A percentile compares a stretch with the other conserved stretches of the same genome.
Conservation (phyloP, 2,329 filamentous ascomycete genomes). For the Penicillium hordei region DNA sequence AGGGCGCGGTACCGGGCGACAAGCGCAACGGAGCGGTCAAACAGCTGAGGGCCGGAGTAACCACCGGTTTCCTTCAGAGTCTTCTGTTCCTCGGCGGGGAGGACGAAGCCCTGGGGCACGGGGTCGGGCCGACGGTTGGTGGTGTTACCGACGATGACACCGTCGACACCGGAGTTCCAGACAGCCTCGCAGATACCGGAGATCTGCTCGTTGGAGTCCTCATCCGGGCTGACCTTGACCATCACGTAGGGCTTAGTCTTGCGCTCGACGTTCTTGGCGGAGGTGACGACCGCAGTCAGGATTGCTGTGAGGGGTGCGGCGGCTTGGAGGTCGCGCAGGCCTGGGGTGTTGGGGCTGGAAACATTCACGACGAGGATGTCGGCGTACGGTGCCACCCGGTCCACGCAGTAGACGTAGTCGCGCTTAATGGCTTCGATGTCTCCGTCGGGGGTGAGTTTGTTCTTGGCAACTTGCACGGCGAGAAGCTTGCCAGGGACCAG, state of each 20-base stretch:
- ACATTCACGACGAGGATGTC: slow-evolving; percentile 98
- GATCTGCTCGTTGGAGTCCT: slow-evolving; percentile 81
- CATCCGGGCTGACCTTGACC: slow-evolving; percentile 97
- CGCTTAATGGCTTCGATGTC: slow-evolving; percentile 78
- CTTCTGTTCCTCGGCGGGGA: slow-evolving; percentile 66
- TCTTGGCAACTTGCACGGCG: slow-evolving; percentile 94
- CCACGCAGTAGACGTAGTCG: slow-evolving; percentile 86
- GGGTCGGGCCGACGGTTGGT: slow-evolving; percentile 78
- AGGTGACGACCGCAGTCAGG: slow-evolving; percentile 76
- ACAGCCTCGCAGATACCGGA: slow-evolving; percentile 85
- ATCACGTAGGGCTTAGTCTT: slow-evolving; percentile 78
- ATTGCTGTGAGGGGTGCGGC: slow-evolving; percentile 79
- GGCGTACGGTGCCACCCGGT: slow-evolving; percentile 78
- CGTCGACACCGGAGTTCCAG: slow-evolving; percentile 80
- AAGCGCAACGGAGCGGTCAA: slow-evolving; percentile 72
- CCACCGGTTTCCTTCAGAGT: slow-evolving; percentile 77
- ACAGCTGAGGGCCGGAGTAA: slow-evolving; percentile 88
- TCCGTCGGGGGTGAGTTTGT: slow-evolving; percentile 82
- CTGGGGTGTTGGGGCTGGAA: slow-evolving; percentile 92
- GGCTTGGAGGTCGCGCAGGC: slow-evolving; percentile 81
- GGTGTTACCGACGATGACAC: slow-evolving; percentile 95
- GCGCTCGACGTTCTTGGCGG: slow-evolving; percentile 68
- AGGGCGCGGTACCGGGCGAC: slow-evolving; percentile 75
- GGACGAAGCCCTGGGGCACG: slow-evolving; percentile 63
- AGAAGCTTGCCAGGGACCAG: slow-evolving; percentile 73